Percentiles rank a stretch among this genome's conserved stretches.
Conservation (phyloP, 495 filamentous ascomycete genomes). For the Talaromyces trachyspermus region DNA sequence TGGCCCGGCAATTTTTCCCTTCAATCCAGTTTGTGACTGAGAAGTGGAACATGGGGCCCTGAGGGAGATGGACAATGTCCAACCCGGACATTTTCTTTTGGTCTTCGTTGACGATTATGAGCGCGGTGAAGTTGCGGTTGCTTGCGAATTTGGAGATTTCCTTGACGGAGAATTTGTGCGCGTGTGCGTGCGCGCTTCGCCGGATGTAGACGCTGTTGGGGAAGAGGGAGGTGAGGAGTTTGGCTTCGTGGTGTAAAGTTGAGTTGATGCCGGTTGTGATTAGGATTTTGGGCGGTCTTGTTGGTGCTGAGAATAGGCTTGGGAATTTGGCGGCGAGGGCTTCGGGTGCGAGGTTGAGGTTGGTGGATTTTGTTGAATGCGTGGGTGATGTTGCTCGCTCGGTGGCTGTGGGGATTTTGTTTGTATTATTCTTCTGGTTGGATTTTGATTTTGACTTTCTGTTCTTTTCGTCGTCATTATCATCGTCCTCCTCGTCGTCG, state of each 20-base stretch:
- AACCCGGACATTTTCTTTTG: slow-evolving; percentile 69
- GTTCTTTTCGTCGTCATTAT: slow-evolving; percentile 26
- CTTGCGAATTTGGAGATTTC: slow-evolving; percentile 85
- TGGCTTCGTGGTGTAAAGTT: slow-evolving; percentile 73
- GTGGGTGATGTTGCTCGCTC: slow-evolving; percentile 49
- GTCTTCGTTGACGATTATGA: slow-evolving; percentile 80
- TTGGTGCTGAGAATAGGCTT: slow-evolving; percentile 63
- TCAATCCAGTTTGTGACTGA: slow-evolving; percentile 78
- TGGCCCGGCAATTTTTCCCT: slow-evolving; percentile 80
- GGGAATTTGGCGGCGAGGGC: slow-evolving; percentile 70
- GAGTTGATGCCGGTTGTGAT: slow-evolving; percentile 84
- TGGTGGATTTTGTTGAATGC: slow-evolving; percentile 61
- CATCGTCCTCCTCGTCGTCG: slow-evolving; percentile 37
- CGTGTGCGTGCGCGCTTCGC: slow-evolving; percentile 69
- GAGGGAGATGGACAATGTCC: slow-evolving; percentile 73
- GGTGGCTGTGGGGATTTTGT: slow-evolving; percentile 41
- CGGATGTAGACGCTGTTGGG: slow-evolving; percentile 84
- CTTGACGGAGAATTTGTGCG: slow-evolving; percentile 78
- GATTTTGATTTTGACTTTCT: slow-evolving; percentile 10
- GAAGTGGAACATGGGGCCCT: slow-evolving; percentile 85
- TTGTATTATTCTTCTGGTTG: slow-evolving; percentile 13
- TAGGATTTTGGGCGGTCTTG: slow-evolving; percentile 62
- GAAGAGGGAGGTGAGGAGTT: slow-evolving; percentile 70
- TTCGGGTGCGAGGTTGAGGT: slow-evolving; percentile 63
- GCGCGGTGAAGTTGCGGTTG: slow-evolving; percentile 68